These are phyloP conservation scores for Bisporella sp. DNA, from an alignment of 2,329 filamentous ascomycete genomes.

Conservation along the genomic window DNA sequence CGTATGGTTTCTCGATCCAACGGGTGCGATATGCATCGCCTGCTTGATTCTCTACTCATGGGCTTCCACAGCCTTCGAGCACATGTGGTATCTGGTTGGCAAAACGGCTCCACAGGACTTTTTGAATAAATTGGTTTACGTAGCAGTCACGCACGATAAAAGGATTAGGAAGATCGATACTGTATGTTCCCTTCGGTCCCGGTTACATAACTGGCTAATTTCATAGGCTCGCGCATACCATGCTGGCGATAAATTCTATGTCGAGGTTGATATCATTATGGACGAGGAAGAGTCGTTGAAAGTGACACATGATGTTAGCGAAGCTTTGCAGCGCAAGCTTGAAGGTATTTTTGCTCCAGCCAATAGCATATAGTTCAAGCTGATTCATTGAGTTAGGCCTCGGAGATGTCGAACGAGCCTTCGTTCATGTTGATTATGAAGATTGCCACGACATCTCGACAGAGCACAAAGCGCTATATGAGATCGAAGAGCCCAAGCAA, in stretches of 20 bases:
- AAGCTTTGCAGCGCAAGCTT: conserved; percentile 75
- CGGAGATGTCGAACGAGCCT: conserved; percentile 67
- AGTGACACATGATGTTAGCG: conserved; percentile 73
- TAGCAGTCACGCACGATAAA: conserved; percentile 89
- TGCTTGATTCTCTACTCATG: conserved; percentile 74
- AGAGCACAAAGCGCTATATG: conserved; percentile 19
- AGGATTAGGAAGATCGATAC: conserved; percentile 83
- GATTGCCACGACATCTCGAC: conserved; percentile 11
- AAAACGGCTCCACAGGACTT: conserved; percentile 74
- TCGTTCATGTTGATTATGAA: conserved; percentile 58
- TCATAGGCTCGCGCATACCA: conserved; percentile 62
- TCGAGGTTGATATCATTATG: conserved; percentile 77
- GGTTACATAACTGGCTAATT: neutral
- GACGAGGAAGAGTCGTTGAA: conserved; percentile 68
- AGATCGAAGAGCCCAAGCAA: conserved; percentile 9
- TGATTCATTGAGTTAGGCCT: conserved; percentile 32
- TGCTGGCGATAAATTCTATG: conserved; percentile 76
- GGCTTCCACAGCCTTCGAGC: conserved; percentile 64
- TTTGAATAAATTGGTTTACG: conserved; percentile 78
- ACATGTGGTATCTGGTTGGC: conserved; percentile 75
- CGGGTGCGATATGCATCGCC: conserved; percentile 73
- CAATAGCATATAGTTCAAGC: too few relatives aligned
- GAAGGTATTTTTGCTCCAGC: conserved; percentile 43
- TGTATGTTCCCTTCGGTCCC: conserved; percentile 29
- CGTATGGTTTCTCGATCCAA: conserved; percentile 78